Conservation (phyloP, 2,329 filamentous ascomycete species). For the Talaromyces sp. region DNA sequence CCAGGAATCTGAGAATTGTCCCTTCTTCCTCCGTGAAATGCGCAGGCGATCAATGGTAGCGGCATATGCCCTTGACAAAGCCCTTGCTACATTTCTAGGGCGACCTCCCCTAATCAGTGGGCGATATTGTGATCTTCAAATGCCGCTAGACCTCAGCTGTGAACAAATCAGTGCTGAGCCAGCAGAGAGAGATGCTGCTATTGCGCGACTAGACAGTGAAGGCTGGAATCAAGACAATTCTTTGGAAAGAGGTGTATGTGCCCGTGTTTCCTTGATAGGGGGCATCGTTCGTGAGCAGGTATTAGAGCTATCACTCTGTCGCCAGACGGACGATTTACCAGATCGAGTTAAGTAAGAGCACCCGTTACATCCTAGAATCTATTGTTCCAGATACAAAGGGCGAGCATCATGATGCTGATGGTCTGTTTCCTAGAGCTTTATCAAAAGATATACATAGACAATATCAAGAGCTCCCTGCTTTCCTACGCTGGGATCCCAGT, state of each 20-base stretch:
- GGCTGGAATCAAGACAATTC: constrained; percentile 10
- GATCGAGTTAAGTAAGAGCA: constrained; percentile 20
- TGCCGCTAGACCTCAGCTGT: constrained; percentile 34
- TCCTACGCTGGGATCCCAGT: constrained; percentile 21
- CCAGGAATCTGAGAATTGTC: constrained; percentile 33
- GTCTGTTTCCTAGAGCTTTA: constrained; percentile 11
- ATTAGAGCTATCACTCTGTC: constrained; percentile 24
- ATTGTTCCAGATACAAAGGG: not conserved
- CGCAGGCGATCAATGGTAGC: constrained; percentile 30
- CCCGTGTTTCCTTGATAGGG: constrained; percentile 10
- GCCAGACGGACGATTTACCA: constrained; percentile 18
- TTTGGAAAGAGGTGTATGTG: constrained; percentile 12
- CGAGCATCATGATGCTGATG: not conserved
- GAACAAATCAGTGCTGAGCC: constrained; percentile 24
- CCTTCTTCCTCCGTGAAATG: constrained; percentile 32
- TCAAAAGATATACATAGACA: constrained; percentile 17
- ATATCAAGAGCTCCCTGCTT: constrained; percentile 19
- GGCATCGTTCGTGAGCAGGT: constrained; percentile 25
- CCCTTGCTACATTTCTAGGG: constrained; percentile 32
- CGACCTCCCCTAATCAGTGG: constrained; percentile 33
- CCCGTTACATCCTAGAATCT: not conserved
- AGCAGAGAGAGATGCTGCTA: constrained; percentile 6
- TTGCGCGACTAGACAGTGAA: constrained; percentile 8
- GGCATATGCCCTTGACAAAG: constrained; percentile 32
- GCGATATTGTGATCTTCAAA: constrained; percentile 30